phyloP scores from a whole-genome alignment of 768 basidiomycete genomes.

The Harrya chromipes region DNA sequence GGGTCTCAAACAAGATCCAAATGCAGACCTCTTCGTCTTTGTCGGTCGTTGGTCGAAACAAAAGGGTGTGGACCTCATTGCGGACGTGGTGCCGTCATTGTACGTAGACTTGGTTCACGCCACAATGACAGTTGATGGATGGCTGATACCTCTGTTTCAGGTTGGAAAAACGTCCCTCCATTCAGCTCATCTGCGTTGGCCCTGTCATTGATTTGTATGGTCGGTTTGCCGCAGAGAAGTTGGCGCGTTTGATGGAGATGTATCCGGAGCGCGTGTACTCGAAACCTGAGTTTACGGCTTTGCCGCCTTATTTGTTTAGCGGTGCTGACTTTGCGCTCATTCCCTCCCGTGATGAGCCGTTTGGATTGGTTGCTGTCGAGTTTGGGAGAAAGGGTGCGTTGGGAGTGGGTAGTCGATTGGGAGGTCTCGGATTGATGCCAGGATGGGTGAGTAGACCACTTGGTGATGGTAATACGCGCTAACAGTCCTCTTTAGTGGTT shows the following conservation, averaged over 20 bases:
- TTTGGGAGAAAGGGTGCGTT: slow-evolving; percentile 96
- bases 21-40: slow-evolving; percentile 91
- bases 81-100: slow-evolving; percentile 91
- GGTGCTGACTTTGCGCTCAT: slow-evolving; percentile 96
- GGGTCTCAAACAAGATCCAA: slow-evolving; percentile 84
- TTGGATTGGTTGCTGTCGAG: slow-evolving; percentile 93
- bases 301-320: slow-evolving; percentile 90
- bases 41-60: slow-evolving; percentile 99
- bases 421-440: slow-evolving; percentile 95
- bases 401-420: slow-evolving; percentile 90
- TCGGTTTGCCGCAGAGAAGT: slow-evolving; percentile 92
- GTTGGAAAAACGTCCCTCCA: slow-evolving; percentile 78
- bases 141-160: slow-evolving; percentile 34
- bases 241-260: slow-evolving; percentile 90
- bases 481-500: slow-evolving; percentile 65
- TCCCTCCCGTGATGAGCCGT: slow-evolving; percentile 94
- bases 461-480: background rate
- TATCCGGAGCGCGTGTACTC: slow-evolving; percentile 93
- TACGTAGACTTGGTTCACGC: slow-evolving; percentile 37
- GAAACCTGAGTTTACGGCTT: slow-evolving; percentile 94
- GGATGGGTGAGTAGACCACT: slow-evolving; percentile 72
- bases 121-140: background rate
- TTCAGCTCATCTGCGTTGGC: slow-evolving; percentile 87
- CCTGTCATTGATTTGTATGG: slow-evolving; percentile 96
- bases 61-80: slow-evolving; percentile 96